Base-by-base conservation (phyloP, 805 yeast genomes). In the Ogataea kodamae region DNA sequence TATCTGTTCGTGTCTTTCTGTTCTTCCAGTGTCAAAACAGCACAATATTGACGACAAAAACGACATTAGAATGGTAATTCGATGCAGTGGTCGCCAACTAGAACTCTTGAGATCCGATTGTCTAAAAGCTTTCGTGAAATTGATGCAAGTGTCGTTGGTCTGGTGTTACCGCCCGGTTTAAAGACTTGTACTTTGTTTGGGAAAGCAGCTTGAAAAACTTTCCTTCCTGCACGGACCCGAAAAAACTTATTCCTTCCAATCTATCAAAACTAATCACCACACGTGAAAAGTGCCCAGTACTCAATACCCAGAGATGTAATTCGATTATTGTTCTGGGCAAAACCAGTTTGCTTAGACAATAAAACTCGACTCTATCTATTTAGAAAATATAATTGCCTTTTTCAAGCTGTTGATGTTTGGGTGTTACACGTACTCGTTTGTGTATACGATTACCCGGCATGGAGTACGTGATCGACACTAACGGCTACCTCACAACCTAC, bases 1-100 rank as follows among this genome's bases (percentile, higher is more conserved):
- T 18, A 48, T 38, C 17, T 50, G 27, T 43, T 57, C 55, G 38
- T 49, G 54, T 43, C 54, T 46, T 18, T 44, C 54, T 35, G 54
- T 47, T 29, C 54, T 56, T 25, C 49, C 55, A 23, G 45, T 43
- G 36, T 51, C 61, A 48, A 57, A 59, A 43, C 66, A 61, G 39
- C 66, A 61, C 38, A 61, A 45, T 19, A 61, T 28, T 6, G 56
- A 45, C 10, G 63, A 52, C 36, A 59, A 39, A 45, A 61, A 55
- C 25, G 65, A 54, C 66, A 61, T 61, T 32, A 32, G 39, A 30
- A 28, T 9, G n/a, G 7, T 10, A 9, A 25, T 18, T 8, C 14
- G 11, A 13, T 12, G 14, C 17, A 10, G 10, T 22, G 21, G 17
- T 22, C 11, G 19, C 21, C 9, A 18, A 10, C 22, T 18, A 23